These are phyloP conservation scores for Neospermospora avenae DNA, from an alignment of 2,329 filamentous ascomycete genomes.

Conservation along the genomic window DNA sequence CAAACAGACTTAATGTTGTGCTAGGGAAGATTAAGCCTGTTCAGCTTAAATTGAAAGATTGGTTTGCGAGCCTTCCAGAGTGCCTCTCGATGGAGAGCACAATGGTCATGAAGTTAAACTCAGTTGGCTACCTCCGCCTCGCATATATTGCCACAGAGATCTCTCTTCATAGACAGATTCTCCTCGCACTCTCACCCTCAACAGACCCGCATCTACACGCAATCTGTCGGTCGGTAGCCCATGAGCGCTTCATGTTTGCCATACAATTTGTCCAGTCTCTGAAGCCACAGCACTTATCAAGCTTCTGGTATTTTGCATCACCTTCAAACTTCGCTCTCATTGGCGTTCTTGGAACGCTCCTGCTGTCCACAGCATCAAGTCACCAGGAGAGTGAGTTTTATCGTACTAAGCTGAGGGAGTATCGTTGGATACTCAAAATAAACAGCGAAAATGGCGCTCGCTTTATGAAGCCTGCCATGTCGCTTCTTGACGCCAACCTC, in stretches of 20 bases:
- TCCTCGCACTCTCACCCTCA: constrained; percentile 40
- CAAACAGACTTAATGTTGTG: constrained; percentile 32
- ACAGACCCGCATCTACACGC: constrained; percentile 24
- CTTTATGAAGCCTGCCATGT: constrained; percentile 29
- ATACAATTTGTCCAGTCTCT: constrained; percentile 42
- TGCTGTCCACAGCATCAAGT: constrained; percentile 30
- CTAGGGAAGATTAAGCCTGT: constrained; percentile 47
- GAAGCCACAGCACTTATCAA: constrained; percentile 45
- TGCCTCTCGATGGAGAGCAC: constrained; percentile 44
- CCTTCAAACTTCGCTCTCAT: constrained; percentile 44
- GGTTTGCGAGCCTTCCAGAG: constrained; percentile 46
- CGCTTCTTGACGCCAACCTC: constrained; percentile 28
- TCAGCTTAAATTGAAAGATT: constrained; percentile 46
- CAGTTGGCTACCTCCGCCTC: constrained; percentile 46
- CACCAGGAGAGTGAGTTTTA: constrained; percentile 28
- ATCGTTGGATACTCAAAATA: constrained; percentile 31
- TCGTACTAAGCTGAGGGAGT: constrained; percentile 26
- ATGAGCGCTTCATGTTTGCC: constrained; percentile 40
- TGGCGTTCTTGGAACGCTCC: constrained; percentile 41
- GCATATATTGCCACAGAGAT: constrained; percentile 51
- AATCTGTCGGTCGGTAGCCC: constrained; percentile 36
- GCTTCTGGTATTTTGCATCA: constrained; percentile 46
- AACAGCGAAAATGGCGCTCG: constrained; percentile 30
- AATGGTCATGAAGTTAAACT: constrained; percentile 41
- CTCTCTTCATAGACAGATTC: constrained; percentile 47